Percentiles rank a stretch among this genome's conserved stretches.
Conservation (phyloP, 2,329 filamentous ascomycete genomes). For the Nemania sp. region DNA sequence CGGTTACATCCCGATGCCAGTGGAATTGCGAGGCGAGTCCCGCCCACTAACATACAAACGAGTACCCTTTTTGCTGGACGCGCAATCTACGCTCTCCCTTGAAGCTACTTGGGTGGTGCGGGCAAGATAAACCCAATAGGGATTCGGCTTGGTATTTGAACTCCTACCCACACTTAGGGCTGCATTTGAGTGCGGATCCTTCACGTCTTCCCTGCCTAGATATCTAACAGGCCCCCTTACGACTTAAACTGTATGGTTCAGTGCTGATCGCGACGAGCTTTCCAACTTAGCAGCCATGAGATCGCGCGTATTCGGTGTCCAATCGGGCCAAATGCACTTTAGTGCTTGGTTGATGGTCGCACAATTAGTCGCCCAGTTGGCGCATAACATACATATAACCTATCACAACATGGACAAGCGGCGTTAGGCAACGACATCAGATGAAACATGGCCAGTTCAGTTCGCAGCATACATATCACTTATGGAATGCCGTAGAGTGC, state of each 20-base stretch:
- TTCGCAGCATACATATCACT: slow-evolving; percentile 60
- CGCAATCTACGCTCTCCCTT: neutral
- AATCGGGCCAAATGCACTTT: slow-evolving; percentile 2
- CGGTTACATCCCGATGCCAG: neutral
- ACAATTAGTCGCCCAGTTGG: slow-evolving; percentile 18
- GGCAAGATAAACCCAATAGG: slow-evolving; percentile 9
- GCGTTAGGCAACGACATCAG: slow-evolving; percentile 62
- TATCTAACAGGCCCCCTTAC: neutral
- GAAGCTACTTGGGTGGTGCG: slow-evolving; percentile 13
- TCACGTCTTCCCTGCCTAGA: slow-evolving; percentile 4
- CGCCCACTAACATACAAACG: neutral
- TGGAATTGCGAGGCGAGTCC: slow-evolving; percentile 2
- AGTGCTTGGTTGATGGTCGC: slow-evolving; percentile 8
- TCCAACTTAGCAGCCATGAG: neutral
- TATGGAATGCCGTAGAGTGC: too few relatives aligned
- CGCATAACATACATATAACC: slow-evolving; percentile 41
- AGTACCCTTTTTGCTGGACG: neutral
- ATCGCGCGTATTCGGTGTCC: neutral
- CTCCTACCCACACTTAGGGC: slow-evolving; percentile 16
- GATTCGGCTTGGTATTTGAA: neutral
- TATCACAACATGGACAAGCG: slow-evolving; percentile 68
- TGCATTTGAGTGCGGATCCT: slow-evolving; percentile 20
- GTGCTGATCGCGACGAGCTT: neutral
- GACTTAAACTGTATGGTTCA: neutral
- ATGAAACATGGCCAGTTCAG: slow-evolving; percentile 64